A percentile compares a stretch with the other conserved stretches of the same genome.
Conservation (phyloP, 441 rosid genomes). For the Jatropha podagrica region DNA sequence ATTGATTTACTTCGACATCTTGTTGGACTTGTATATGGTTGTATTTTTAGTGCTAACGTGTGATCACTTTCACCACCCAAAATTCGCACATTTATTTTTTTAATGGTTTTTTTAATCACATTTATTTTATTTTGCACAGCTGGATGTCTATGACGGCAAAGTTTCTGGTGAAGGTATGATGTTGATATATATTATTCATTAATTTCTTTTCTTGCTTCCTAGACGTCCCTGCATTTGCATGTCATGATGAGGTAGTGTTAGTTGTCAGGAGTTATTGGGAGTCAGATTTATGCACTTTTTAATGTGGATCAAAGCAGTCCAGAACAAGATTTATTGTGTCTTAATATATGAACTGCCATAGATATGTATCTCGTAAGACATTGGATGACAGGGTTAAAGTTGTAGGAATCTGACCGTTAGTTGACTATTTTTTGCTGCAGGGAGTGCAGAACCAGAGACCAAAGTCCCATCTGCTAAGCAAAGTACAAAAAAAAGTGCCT, state of each 20-base stretch:
- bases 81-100: not conserved
- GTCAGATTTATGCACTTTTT: not conserved
- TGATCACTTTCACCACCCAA: not conserved
- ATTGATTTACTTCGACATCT: too few relatives aligned
- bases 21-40: too few relatives aligned
- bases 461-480: constrained; percentile 43
- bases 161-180: constrained; percentile 68
- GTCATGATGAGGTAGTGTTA: not conserved
- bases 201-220: not conserved
- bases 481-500: constrained; percentile 40
- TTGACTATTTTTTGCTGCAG: constrained; percentile 26
- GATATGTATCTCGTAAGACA: not conserved
- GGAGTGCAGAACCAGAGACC: constrained; percentile 34
- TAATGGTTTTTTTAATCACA: not conserved
- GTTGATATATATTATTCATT: not conserved
- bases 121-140: constrained; percentile 8
- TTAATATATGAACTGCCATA: too few relatives aligned
- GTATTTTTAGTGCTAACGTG: too few relatives aligned
- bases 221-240: not conserved
- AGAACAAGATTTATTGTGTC: too few relatives aligned
- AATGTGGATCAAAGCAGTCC: too few relatives aligned
- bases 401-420: constrained; percentile 13
- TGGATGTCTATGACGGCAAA: constrained; percentile 81
- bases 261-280: not conserved
- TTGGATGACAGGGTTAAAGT: not conserved